Evolutionary conservation across 1,284 basidiomycete genomes (phyloP).

Genomic region (Microbotryum saponariae): DNA sequence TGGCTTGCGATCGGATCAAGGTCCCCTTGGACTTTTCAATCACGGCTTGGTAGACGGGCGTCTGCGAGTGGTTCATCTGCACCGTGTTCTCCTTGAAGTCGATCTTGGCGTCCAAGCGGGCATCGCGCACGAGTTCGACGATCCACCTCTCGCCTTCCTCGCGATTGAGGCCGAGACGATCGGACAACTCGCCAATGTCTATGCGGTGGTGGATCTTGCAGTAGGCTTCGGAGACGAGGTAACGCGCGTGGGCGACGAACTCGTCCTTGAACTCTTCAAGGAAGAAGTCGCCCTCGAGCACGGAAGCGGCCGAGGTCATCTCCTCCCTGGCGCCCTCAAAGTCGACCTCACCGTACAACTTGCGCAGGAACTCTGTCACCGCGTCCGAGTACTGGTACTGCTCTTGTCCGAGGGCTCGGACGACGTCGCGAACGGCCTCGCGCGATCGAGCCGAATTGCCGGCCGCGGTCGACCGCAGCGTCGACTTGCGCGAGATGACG

Average conservation of each 20-base stretch:
- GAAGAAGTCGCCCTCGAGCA: slow-evolving; percentile 91
- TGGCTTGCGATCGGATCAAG: slow-evolving; percentile 79
- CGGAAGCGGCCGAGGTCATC: slow-evolving; percentile 60
- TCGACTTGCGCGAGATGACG: slow-evolving; percentile 71
- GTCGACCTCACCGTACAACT: slow-evolving; percentile 88
- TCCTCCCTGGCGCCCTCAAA: slow-evolving; percentile 81
- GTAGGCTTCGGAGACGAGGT: slow-evolving; percentile 92
- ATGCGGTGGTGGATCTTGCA: slow-evolving; percentile 95
- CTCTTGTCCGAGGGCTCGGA: slow-evolving; percentile 84
- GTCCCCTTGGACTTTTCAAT: slow-evolving; percentile 94
- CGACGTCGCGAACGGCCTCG: slow-evolving; percentile 76
- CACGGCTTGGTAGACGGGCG: slow-evolving; percentile 86
- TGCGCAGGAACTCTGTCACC: slow-evolving; percentile 83
- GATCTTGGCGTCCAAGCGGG: slow-evolving; percentile 94
- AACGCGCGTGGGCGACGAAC: slow-evolving; percentile 91
- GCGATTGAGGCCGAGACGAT: slow-evolving; percentile 78
- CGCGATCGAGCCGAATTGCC: slow-evolving; percentile 61
- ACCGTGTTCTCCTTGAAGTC: slow-evolving; percentile 97
- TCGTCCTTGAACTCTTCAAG: slow-evolving; percentile 79
- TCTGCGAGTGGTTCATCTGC: slow-evolving; percentile 81
- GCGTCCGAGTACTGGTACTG: slow-evolving; percentile 93
- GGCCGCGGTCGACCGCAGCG: slow-evolving; percentile 33
- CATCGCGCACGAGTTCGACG: slow-evolving; percentile 94
- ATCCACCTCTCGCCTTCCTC: slow-evolving; percentile 99
- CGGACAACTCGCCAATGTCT: slow-evolving; percentile 87